phyloP scores from a whole-genome alignment of 495 filamentous ascomycete genomes.

The Podospora tetraspora region DNA sequence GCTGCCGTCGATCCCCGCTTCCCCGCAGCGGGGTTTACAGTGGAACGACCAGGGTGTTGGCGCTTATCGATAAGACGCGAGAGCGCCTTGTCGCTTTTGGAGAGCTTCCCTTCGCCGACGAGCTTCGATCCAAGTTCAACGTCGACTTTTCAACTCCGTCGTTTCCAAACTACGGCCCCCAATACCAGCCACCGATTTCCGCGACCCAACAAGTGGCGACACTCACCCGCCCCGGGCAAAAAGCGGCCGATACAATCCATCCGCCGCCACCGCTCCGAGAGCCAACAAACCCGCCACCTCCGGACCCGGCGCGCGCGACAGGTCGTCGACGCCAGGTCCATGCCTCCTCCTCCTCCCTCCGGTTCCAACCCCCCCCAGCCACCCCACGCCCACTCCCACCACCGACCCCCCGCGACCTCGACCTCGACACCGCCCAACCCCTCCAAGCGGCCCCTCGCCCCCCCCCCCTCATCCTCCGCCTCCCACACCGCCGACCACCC shows the following conservation, averaged over 20 bases:
- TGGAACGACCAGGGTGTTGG: background rate
- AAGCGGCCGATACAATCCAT: background rate
- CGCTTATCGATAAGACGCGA: background rate
- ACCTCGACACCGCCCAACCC: background rate
- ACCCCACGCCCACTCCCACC: conserved; percentile 14
- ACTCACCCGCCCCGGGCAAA: background rate
- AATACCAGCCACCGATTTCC: background rate
- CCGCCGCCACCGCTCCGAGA: background rate
- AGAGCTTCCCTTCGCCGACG: background rate
- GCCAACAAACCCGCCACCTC: background rate
- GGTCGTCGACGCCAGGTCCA: background rate
- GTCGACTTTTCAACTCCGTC: background rate
- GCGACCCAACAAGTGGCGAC: background rate
- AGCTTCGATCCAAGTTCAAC: background rate
- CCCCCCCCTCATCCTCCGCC: background rate
- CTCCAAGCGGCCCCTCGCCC: background rate
- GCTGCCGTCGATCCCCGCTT: background rate
- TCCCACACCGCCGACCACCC: conserved; percentile 10
- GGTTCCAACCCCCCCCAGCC: background rate
- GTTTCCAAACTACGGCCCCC: background rate
- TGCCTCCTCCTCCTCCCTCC: background rate
- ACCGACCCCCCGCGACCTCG: background rate
- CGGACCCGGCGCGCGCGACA: background rate
- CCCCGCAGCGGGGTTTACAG: background rate
- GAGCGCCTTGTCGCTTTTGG: background rate